Percentiles rank a stretch among this genome's conserved stretches.
Conservation (phyloP, 345 rosid species). For the Dimocarpus longan region DNA sequence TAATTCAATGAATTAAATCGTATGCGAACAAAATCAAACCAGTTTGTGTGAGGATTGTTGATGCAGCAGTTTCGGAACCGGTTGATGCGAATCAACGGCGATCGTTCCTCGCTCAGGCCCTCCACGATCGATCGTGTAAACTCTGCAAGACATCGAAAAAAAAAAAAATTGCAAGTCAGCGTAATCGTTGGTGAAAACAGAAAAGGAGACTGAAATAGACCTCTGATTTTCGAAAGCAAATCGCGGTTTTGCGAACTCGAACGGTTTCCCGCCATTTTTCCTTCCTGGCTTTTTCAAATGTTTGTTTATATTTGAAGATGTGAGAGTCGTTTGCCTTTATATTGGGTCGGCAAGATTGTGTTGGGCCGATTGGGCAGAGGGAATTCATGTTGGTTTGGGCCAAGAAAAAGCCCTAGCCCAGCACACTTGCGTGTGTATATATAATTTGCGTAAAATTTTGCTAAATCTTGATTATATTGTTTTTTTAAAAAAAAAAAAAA, state of each 20-base stretch:
- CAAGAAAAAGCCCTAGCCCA: not conserved
- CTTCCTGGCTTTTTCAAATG: no score
- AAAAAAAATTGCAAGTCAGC: not conserved
- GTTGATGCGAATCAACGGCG: constrained; percentile 50
- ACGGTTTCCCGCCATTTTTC: constrained; percentile 65
- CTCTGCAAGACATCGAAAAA: constrained; percentile 37
- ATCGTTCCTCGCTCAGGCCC: constrained; percentile 50
- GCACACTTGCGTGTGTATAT: no score
- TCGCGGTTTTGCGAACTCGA: constrained; percentile 26
- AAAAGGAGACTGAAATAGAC: constrained; percentile 20
- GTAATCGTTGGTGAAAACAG: not conserved
- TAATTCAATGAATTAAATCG: not conserved
- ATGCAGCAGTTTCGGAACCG: constrained; percentile 71
- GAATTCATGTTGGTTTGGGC: not conserved
- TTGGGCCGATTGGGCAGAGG: not conserved
- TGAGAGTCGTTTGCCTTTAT: not conserved
- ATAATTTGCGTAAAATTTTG: no score
- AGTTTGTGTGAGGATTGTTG: constrained; percentile 39
- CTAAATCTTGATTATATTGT: no score
- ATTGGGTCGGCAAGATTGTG: not conserved
- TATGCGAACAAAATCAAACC: constrained; percentile 38
- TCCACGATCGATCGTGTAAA: constrained; percentile 54
- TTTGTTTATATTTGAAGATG: not conserved
- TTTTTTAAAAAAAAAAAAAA: no score
- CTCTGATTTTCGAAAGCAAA: constrained; percentile 62